Conservation (phyloP, 495 filamentous ascomycete genomes). For the Aspergillus bridgeri region DNA sequence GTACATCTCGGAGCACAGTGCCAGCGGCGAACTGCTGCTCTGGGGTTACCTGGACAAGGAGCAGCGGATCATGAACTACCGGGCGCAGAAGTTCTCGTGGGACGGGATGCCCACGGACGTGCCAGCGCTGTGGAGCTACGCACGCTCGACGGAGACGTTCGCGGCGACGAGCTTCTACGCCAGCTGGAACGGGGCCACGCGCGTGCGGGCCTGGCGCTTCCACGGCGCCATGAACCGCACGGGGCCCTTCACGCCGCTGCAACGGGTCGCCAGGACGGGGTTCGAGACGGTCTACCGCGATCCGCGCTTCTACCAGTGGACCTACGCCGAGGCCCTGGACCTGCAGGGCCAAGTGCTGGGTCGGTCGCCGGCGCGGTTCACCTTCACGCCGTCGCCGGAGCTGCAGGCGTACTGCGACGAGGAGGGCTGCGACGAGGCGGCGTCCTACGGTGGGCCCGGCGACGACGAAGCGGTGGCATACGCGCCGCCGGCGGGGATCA, state of each 20-base stretch:
- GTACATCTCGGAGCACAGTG: constrained; percentile 55
- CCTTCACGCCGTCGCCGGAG: constrained; percentile 39
- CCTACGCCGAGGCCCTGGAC: constrained; percentile 36
- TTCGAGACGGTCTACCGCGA: constrained; percentile 41
- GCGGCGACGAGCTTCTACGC: constrained; percentile 40
- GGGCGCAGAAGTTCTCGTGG: constrained; percentile 45
- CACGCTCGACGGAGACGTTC: constrained; percentile 24
- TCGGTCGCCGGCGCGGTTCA: constrained; percentile 34
- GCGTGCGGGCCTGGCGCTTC: constrained; percentile 39
- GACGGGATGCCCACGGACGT: constrained; percentile 41
- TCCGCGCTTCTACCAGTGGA: constrained; percentile 32
- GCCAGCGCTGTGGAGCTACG: constrained; percentile 44
- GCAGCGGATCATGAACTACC: constrained; percentile 41
- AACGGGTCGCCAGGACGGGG: constrained; percentile 31
- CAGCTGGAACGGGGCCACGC: constrained; percentile 50
- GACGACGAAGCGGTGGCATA: constrained; percentile 28
- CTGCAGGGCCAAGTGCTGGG: constrained; percentile 32
- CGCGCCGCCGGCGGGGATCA: constrained; percentile 35
- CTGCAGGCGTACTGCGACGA: constrained; percentile 36
- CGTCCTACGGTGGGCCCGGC: constrained; percentile 33
- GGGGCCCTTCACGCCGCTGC: constrained; percentile 30
- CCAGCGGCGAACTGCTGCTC: constrained; percentile 51
- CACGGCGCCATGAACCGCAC: constrained; percentile 35
- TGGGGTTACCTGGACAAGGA: constrained; percentile 38
- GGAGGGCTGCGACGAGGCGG: constrained; percentile 30